These are phyloP conservation scores for Cucumis hystrix DNA, from an alignment of 306 rosid genomes.

Conservation along the genomic window DNA sequence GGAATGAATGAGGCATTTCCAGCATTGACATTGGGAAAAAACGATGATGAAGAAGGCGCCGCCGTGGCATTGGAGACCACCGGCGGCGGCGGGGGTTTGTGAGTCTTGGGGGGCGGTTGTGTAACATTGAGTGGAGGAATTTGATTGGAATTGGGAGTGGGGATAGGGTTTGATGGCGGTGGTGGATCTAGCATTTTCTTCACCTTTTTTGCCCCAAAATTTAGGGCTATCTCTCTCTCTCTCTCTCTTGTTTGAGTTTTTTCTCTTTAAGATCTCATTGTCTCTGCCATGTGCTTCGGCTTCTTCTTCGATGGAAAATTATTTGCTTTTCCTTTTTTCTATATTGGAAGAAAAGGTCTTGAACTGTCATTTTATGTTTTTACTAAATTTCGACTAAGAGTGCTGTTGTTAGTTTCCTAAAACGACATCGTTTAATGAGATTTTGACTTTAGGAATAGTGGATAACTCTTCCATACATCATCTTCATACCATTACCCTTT, in stretches of 20 bases:
- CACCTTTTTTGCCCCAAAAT: neutral
- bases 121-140: slow-evolving; percentile 5
- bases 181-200: slow-evolving; percentile 56
- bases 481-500: neutral
- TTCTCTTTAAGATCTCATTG: neutral
- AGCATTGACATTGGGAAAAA: neutral
- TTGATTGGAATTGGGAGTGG: slow-evolving; percentile 7
- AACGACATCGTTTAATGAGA: neutral
- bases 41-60: neutral
- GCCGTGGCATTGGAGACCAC: neutral
- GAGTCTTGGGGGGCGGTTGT: neutral
- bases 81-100: neutral
- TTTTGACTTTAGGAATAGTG: neutral
- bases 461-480: neutral
- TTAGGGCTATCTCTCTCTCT: neutral
- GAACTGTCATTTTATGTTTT: neutral
- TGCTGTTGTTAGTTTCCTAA: neutral
- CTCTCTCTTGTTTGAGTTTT: neutral
- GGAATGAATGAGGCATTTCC: neutral
- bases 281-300: slow-evolving; percentile 6
- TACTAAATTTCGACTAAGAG: neutral
- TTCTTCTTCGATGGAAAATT: neutral
- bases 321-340: neutral
- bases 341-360: neutral
- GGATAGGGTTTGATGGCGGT: slow-evolving; percentile 7